Percentiles rank a stretch among this genome's conserved stretches.
Conservation (phyloP, 805 yeast species). For the Ogataea paradorogensis region DNA sequence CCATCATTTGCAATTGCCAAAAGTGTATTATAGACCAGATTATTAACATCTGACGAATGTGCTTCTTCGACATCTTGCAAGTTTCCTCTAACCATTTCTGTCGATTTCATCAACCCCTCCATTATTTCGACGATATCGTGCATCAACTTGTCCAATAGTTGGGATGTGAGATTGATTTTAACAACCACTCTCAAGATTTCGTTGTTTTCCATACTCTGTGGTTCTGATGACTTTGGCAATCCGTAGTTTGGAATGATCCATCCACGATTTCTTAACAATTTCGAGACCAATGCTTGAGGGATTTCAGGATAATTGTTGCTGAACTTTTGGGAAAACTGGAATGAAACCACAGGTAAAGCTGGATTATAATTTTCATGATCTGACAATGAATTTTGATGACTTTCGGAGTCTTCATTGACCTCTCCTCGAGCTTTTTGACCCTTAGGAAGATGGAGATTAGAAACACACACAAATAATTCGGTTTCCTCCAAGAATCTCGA, state of each 20-base stretch:
- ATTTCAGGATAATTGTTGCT: conserved; percentile 64
- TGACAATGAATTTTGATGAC: conserved; percentile 11
- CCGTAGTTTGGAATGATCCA: conserved; percentile 90
- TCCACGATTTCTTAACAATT: conserved; percentile 71
- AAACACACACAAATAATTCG: conserved; percentile 66
- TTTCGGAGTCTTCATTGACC: conserved; percentile 20
- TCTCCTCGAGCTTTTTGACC: conserved; percentile 35
- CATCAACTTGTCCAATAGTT: conserved; percentile 61
- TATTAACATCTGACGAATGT: conserved; percentile 28
- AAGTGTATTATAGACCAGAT: conserved; percentile 46
- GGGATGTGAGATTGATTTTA: conserved; percentile 61
- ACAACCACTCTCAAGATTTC: conserved; percentile 87
- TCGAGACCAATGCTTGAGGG: conserved; percentile 75
- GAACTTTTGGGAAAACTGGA: conserved; percentile 64
- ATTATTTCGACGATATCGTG: conserved; percentile 52
- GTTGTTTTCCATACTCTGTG: conserved; percentile 34
- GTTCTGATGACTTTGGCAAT: conserved; percentile 56
- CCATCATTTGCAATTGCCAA: conserved; percentile 57
- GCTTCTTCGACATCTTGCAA: conserved; percentile 21
- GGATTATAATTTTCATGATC: conserved; percentile 53
- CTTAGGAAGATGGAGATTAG: conserved; percentile 67
- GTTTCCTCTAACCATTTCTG: conserved; percentile 38
- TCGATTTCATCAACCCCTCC: conserved; percentile 51
- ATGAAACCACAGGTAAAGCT: conserved; percentile 89
- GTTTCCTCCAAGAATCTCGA: conserved; percentile 62